phyloP scores from a whole-genome alignment of 2,329 filamentous ascomycete genomes.

The Fusarium luffae region DNA sequence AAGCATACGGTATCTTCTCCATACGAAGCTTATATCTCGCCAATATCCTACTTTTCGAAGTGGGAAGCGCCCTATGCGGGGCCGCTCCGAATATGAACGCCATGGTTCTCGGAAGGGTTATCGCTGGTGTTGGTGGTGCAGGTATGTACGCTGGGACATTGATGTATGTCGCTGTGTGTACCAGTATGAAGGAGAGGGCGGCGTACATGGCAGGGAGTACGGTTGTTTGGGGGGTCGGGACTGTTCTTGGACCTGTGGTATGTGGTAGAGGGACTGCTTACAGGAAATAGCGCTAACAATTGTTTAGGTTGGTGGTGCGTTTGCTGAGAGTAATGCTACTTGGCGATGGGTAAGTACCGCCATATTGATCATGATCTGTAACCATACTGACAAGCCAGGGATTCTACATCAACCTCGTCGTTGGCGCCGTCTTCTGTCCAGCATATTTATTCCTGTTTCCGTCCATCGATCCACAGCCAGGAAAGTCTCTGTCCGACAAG shows the following conservation, averaged over 20 bases:
- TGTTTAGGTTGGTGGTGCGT: constrained; percentile 54
- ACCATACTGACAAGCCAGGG: not conserved
- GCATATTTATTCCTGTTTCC: not conserved
- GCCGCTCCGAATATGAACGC: not conserved
- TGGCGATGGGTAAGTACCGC: constrained; percentile 52
- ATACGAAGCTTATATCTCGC: not conserved
- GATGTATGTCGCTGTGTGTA: not conserved
- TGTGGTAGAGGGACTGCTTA: too few relatives aligned
- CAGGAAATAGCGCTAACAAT: not conserved
- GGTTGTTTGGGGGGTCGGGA: fast-evolving
- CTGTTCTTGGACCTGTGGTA: not conserved
- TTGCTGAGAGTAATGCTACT: constrained; percentile 52
- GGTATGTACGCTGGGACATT: not conserved
- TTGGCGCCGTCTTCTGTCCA: not conserved
- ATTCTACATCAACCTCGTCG: not conserved
- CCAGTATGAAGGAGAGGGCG: not conserved
- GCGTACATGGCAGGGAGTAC: constrained; percentile 1
- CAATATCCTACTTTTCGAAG: not conserved
- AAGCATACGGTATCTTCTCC: not conserved
- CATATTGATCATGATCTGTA: fast-evolving
- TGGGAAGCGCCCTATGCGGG: not conserved
- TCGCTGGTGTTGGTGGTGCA: not conserved
- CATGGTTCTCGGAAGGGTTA: not conserved
- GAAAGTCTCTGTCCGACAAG: not conserved
- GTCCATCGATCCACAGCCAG: not conserved